phyloP scores from a whole-genome alignment of 2,329 filamentous ascomycete species.

The Ceratocystis harringtonii region DNA sequence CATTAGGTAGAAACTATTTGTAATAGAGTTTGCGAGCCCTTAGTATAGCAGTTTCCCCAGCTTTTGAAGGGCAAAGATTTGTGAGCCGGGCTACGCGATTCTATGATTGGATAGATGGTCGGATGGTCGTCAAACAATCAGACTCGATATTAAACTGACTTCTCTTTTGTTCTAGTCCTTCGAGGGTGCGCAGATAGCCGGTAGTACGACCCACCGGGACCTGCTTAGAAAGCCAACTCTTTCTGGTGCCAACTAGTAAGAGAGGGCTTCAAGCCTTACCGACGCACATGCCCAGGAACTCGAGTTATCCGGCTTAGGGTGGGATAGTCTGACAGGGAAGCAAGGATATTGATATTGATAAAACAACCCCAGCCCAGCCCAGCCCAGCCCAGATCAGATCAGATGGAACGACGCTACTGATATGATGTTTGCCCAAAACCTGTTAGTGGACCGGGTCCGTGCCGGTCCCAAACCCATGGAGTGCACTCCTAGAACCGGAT shows the following conservation, averaged over 20 bases:
- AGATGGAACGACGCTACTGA: too few relatives aligned
- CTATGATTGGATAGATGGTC: neutral
- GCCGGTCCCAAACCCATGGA: neutral
- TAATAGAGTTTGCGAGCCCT: slow-evolving; percentile 7
- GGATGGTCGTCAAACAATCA: neutral
- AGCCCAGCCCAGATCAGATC: neutral
- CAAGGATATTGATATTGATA: neutral
- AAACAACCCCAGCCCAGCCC: neutral
- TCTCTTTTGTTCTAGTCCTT: neutral
- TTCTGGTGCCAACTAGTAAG: neutral
- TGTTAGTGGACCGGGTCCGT: neutral
- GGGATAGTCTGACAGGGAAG: neutral
- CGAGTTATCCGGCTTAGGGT: neutral
- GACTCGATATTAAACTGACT: neutral
- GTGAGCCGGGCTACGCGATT: neutral
- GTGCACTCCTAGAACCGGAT: neutral
- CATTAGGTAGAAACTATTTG: slow-evolving; percentile 1
- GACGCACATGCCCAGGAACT: neutral
- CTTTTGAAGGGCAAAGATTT: neutral
- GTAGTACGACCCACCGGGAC: slow-evolving; percentile 1
- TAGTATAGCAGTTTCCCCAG: slow-evolving; percentile 1
- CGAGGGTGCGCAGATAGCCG: neutral
- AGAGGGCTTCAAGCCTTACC: neutral
- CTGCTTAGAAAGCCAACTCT: neutral
- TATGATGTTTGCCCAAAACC: too few relatives aligned